A percentile compares a stretch with the other conserved stretches of the same genome.
phyloP scores from a whole-genome alignment of 805 yeast species.

The Kodamaea lidongshanica region DNA sequence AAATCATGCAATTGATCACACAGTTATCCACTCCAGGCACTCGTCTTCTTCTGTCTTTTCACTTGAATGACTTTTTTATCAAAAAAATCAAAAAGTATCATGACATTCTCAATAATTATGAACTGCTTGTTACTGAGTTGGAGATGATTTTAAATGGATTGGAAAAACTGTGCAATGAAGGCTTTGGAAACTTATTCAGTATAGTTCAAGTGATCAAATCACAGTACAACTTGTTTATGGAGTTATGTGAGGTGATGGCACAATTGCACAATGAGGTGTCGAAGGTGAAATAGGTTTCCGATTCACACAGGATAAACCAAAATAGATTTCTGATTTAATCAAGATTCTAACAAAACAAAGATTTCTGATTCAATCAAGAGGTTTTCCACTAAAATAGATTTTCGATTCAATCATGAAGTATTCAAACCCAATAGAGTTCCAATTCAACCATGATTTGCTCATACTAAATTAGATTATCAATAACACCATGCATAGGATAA shows the following conservation, averaged over 20 bases:
- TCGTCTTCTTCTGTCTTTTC: slow-evolving; percentile 48
- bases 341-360: no score
- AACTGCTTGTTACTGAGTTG: slow-evolving; percentile 56
- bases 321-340: no score
- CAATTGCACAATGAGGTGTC: slow-evolving; percentile 48
- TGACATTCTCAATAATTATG: slow-evolving; percentile 48
- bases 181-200: slow-evolving; percentile 37
- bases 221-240: slow-evolving; percentile 68
- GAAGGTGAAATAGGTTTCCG: slow-evolving; percentile 7
- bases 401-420: no score
- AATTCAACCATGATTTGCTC: no score
- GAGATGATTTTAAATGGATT: slow-evolving; percentile 45
- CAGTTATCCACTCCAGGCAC: slow-evolving; percentile 51
- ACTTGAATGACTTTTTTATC: slow-evolving; percentile 50
- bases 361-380: no score
- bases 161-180: slow-evolving; percentile 31
- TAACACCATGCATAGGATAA: no score
- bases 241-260: slow-evolving; percentile 67
- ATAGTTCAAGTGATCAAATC: slow-evolving; percentile 58
- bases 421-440: no score
- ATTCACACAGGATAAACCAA: neutral
- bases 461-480: no score
- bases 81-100: slow-evolving; percentile 47
- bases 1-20: slow-evolving; percentile 47
- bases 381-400: no score